Conservation (phyloP, 2,329 filamentous ascomycete species). For the Stachybotrys chartarum region DNA sequence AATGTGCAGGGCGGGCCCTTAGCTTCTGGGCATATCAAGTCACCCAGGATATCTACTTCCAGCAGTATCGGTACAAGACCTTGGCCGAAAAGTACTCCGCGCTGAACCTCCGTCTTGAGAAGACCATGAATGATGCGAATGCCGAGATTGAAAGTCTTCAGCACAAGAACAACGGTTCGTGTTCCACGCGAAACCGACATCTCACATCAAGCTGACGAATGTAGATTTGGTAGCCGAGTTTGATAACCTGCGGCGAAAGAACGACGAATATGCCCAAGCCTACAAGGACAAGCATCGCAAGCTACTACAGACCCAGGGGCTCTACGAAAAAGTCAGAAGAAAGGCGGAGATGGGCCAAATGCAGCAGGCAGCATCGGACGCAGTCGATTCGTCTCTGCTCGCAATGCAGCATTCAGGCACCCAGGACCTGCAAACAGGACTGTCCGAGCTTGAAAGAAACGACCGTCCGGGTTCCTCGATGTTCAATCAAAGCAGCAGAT, state of each 20-base stretch:
- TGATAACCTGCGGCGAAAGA: constrained; percentile 58
- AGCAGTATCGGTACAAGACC: constrained; percentile 65
- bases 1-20: constrained; percentile 73
- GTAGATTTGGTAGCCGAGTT: constrained; percentile 53
- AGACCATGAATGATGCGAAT: constrained; percentile 68
- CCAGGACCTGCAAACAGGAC: background rate
- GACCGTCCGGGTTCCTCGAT: background rate
- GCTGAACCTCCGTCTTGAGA: constrained; percentile 62
- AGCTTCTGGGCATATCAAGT: constrained; percentile 85
- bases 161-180: constrained; percentile 54
- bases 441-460: background rate
- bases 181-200: background rate
- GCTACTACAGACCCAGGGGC: constrained; percentile 59
- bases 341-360: constrained; percentile 48
- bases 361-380: constrained; percentile 44
- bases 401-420: background rate
- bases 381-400: constrained; percentile 20
- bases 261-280: constrained; percentile 60
- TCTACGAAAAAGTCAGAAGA: constrained; percentile 54
- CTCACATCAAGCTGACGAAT: constrained; percentile 4
- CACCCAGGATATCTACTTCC: constrained; percentile 74
- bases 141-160: constrained; percentile 61
- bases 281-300: constrained; percentile 66
- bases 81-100: constrained; percentile 64
- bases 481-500: background rate